Base-by-base conservation (phyloP, 31 red algal species). In the Odonthalia washingtoniensis region DNA sequence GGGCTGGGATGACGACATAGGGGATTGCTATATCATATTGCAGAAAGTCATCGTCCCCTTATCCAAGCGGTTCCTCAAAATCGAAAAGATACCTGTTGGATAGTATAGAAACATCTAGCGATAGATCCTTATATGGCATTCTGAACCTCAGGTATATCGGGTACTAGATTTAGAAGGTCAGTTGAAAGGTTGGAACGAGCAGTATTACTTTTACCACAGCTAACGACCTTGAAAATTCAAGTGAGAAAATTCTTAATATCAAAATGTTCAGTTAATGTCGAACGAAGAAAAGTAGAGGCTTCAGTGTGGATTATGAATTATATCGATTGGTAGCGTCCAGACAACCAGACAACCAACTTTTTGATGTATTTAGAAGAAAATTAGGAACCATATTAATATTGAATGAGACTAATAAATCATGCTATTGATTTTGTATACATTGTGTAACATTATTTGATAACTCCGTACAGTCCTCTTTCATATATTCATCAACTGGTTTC, bases 1-100 rank as follows among this genome's bases (percentile, higher is more conserved):
- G 57, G 6, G 92, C 90, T 43, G 86, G 84, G 53, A 94, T 72
- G 30, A 94, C 92, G 82, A 87, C 30, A 77, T 94, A 86, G 3
- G 92, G 87, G 77, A 68, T 83, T 17, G 74, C 92, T 88, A 90
- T 80, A 44, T 87, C 79, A 6, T 81, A 1, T 2, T 35, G 41
- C 2, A 52, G 26, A 70, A 70, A 35, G 5, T 26, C 4, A 16
- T 74, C 36, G 40, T 74, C 42, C 27, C 21, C 5, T 12, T 53
- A 49, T 4, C 68, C 26, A 46, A 84, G 37, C 37, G 83, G 70
- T 36, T 88, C 64, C 40, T 40, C 21, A 44, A 78, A 86, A 9
- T 93, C 70, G 34, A 82, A 42, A 74, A 88, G 79, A 62, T 74
- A 61, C 17, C 82, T 84, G 42, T 83, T 49, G 1, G 5, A 2